Evolutionary conservation across 345 rosid species (phyloP).

Genomic region (Trapa incisa): DNA sequence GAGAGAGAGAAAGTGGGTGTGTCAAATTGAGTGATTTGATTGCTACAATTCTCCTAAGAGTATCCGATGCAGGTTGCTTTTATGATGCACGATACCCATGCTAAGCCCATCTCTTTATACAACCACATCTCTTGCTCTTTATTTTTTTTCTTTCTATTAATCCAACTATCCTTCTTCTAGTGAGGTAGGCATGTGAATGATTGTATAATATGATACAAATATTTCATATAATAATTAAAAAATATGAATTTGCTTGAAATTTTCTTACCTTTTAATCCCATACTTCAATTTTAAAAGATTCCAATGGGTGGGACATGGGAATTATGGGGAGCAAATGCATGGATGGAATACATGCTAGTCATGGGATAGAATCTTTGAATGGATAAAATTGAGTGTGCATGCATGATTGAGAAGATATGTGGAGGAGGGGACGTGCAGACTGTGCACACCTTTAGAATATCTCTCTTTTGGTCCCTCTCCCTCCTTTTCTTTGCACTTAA

Average conservation of each 20-base stretch:
- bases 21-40: slow-evolving; percentile 2
- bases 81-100: no score
- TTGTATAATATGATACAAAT: no score
- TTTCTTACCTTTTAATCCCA: no score
- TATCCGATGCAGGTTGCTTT: not conserved
- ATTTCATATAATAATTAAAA: no score
- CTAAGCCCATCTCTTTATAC: no score
- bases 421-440: not conserved
- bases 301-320: no score
- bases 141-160: no score
- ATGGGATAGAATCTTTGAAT: not conserved
- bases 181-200: no score
- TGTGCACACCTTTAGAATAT: not conserved
- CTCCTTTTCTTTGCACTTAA: not conserved
- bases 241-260: no score
- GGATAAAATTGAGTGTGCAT: not conserved
- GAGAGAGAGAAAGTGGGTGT: not conserved
- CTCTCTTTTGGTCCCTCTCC: not conserved
- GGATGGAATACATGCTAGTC: not conserved
- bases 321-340: not conserved
- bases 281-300: no score
- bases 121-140: no score
- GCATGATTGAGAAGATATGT: not conserved
- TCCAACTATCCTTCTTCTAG: no score
- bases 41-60: not conserved